A percentile compares a stretch with the other conserved stretches of the same genome.
Conservation (phyloP, 805 yeast species). For the Geotrichum ghanense region DNA sequence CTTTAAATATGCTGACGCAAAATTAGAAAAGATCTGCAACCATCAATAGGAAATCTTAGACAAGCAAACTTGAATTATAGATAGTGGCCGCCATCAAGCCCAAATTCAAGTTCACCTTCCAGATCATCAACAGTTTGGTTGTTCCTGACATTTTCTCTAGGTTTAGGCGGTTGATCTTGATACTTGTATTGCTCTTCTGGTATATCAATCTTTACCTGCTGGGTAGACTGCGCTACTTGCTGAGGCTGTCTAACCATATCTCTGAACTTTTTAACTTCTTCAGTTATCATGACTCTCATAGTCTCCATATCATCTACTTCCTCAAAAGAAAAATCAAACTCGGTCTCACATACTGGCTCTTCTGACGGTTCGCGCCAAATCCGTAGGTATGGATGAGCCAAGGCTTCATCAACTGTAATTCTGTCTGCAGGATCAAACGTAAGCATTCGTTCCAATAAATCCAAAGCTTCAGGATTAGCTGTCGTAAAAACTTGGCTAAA, state of each 20-base stretch:
- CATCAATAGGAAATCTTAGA: too few relatives aligned
- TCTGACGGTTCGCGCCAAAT: conserved; percentile 92
- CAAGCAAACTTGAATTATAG: too few relatives aligned
- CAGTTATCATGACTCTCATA: conserved; percentile 66
- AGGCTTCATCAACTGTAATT: conserved; percentile 79
- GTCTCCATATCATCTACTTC: conserved; percentile 65
- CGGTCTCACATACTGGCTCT: conserved; percentile 63
- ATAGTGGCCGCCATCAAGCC: conserved; percentile 38
- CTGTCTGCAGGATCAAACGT: conserved; percentile 80
- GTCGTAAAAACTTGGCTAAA: conserved; percentile 61
- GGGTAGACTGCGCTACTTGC: conserved; percentile 10
- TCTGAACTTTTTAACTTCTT: conserved; percentile 70
- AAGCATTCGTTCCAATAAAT: conserved; percentile 63
- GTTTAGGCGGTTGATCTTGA: conserved; percentile 48
- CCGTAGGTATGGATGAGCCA: conserved; percentile 76
- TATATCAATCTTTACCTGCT: conserved; percentile 29
- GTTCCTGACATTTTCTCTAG: conserved; percentile 37
- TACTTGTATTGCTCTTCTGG: conserved; percentile 35
- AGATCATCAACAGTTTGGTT: conserved; percentile 31
- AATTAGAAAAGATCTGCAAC: too few relatives aligned
- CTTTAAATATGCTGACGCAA: too few relatives aligned
- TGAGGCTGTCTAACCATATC: conserved; percentile 67
- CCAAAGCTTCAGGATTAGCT: conserved; percentile 82
- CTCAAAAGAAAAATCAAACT: conserved; percentile 84
- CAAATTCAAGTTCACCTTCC: conserved; percentile 58